Percentiles rank a stretch among this genome's conserved stretches.
phyloP scores from a whole-genome alignment of 2,329 filamentous ascomycete species.

The Rhinocladiella similis region DNA sequence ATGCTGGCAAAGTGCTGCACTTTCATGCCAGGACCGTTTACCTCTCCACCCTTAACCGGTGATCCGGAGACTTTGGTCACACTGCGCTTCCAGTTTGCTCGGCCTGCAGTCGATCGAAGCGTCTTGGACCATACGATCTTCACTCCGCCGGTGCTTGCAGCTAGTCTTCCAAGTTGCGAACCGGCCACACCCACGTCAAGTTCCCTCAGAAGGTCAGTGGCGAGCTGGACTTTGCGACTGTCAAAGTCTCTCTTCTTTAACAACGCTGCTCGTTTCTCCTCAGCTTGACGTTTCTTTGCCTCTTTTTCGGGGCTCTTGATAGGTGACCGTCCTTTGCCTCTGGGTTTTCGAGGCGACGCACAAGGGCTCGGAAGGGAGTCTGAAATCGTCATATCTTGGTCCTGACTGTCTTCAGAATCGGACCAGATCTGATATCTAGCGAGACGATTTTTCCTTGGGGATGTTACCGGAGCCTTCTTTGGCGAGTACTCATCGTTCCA shows the following conservation, averaged over 20 bases:
- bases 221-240: constrained; percentile 52
- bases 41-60: constrained; percentile 24
- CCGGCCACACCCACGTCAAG: constrained; percentile 55
- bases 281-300: constrained; percentile 25
- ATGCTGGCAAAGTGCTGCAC: constrained; percentile 70
- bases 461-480: constrained; percentile 39
- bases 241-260: constrained; percentile 55
- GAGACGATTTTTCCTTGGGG: constrained; percentile 24
- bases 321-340: constrained; percentile 29
- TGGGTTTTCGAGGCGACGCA: constrained; percentile 28
- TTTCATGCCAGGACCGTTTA: constrained; percentile 20
- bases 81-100: constrained; percentile 70
- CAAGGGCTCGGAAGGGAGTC: constrained; percentile 27
- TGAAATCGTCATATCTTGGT: constrained; percentile 29
- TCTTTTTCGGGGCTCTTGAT: constrained; percentile 31
- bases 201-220: constrained; percentile 54
- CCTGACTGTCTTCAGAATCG: constrained; percentile 38
- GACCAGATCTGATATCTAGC: constrained; percentile 36
- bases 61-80: constrained; percentile 41
- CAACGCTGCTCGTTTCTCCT: constrained; percentile 37
- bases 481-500: constrained; percentile 59
- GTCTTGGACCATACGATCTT: constrained; percentile 63
- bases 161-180: constrained; percentile 50
- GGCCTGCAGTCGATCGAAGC: constrained; percentile 61
- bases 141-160: constrained; percentile 57